Conservation (phyloP, 2,329 filamentous ascomycete genomes). For the Grosmannia huntii region DNA sequence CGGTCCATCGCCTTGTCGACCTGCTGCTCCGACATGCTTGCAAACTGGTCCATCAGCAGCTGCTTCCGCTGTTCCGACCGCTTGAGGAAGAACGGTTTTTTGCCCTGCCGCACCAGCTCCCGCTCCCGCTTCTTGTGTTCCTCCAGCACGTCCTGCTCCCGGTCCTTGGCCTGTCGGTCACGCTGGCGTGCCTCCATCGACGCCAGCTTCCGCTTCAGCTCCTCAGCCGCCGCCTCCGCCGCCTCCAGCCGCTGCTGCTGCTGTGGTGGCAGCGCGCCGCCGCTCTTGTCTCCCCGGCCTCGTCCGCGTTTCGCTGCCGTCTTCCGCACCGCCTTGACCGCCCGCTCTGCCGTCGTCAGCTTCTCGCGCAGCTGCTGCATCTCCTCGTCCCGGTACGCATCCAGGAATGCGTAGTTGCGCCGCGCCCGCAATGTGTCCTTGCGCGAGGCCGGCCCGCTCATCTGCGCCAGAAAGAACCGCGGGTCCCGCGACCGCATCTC, state of each 20-base stretch:
- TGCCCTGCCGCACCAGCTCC: conserved; percentile 73
- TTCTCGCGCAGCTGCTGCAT: conserved; percentile 59
- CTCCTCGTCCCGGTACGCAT: conserved; percentile 76
- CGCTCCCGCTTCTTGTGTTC: conserved; percentile 76
- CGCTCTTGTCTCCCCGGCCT: neutral
- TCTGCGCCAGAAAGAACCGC: conserved; percentile 62
- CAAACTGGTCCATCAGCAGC: conserved; percentile 65
- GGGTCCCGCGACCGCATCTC: conserved; percentile 56
- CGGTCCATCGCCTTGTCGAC: conserved; percentile 76
- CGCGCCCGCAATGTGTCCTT: conserved; percentile 45
- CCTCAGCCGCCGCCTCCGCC: conserved; percentile 40
- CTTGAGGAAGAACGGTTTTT: conserved; percentile 90
- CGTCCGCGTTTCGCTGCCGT: conserved; percentile 8
- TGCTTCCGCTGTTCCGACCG: conserved; percentile 82
- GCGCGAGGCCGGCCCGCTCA: conserved; percentile 23
- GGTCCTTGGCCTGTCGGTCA: conserved; percentile 55
- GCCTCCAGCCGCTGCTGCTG: neutral
- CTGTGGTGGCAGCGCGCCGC: neutral
- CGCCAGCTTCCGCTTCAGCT: conserved; percentile 58
- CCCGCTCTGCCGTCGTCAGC: conserved; percentile 47
- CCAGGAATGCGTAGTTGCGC: conserved; percentile 75
- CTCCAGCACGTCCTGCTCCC: conserved; percentile 54
- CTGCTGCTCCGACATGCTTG: conserved; percentile 73
- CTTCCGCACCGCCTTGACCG: conserved; percentile 8
- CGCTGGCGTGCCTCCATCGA: conserved; percentile 70